phyloP scores from a whole-genome alignment of 305 asterid genomes.

The Fraxinus platypoda region DNA sequence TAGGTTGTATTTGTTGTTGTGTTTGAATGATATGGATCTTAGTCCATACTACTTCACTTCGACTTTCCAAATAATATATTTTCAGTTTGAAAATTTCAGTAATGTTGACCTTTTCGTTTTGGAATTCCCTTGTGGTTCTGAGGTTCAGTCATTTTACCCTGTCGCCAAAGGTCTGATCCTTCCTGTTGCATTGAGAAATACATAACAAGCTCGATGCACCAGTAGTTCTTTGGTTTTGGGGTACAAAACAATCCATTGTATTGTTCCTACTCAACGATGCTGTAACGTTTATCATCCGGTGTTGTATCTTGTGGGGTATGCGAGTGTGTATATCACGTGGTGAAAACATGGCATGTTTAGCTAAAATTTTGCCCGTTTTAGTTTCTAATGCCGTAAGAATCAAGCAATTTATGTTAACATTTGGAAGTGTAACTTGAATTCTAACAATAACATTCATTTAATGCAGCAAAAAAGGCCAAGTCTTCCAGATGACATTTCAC shows the following conservation, averaged over 20 bases:
- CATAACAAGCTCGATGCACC: background rate
- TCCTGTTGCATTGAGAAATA: background rate
- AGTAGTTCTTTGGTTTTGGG: background rate
- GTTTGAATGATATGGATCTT: too few species aligned
- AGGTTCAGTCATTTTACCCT: background rate
- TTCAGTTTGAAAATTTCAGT: too few species aligned
- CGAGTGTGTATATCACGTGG: background rate
- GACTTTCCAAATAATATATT: too few species aligned
- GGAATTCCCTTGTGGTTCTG: background rate
- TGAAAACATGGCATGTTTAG: background rate
- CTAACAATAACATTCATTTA: background rate
- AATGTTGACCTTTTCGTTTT: too few species aligned
- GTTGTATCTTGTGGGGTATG: background rate
- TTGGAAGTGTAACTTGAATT: background rate
- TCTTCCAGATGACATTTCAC: conserved; percentile 61
- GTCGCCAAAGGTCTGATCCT: background rate
- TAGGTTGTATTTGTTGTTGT: too few species aligned
- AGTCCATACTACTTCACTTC: too few species aligned
- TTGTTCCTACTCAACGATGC: background rate
- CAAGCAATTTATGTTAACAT: background rate
- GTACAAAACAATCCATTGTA: background rate
- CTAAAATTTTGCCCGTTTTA: background rate
- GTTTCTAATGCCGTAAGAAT: background rate
- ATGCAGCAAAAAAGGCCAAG: conserved; percentile 88
- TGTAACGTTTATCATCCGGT: background rate